These are phyloP conservation scores for Leccinum barrowsii DNA, from an alignment of 768 basidiomycete species.

Conservation along the genomic window DNA sequence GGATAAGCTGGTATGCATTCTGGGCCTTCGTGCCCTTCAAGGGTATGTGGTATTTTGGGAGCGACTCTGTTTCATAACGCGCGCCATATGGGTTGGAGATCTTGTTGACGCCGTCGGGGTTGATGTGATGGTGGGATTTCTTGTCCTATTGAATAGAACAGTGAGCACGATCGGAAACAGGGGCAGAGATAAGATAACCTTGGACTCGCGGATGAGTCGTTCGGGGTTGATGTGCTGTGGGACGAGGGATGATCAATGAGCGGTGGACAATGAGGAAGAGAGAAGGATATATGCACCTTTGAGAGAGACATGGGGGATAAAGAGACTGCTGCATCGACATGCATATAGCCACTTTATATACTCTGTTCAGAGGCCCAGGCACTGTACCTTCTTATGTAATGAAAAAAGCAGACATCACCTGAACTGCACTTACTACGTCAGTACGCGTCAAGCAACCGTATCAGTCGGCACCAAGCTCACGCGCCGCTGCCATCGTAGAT, in stretches of 20 bases:
- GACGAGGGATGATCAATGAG: neutral
- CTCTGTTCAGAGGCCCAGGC: neutral
- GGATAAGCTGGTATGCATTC: slow-evolving; percentile 50
- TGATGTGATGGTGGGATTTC: slow-evolving; percentile 35
- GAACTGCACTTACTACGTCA: neutral
- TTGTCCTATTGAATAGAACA: slow-evolving; percentile 41
- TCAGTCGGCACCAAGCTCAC: neutral
- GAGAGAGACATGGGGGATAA: slow-evolving; percentile 50
- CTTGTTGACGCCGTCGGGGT: slow-evolving; percentile 30
- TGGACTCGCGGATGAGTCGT: slow-evolving; percentile 54
- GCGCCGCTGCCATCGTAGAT: neutral
- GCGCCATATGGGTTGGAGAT: slow-evolving; percentile 51
- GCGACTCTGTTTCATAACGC: slow-evolving; percentile 61
- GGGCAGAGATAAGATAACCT: slow-evolving; percentile 33
- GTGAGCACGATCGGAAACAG: neutral
- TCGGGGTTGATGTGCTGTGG: slow-evolving; percentile 66
- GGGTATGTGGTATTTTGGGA: slow-evolving; percentile 69
- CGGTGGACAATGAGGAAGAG: neutral
- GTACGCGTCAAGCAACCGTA: neutral
- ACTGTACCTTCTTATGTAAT: too few relatives aligned
- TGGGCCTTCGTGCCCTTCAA: slow-evolving; percentile 57
- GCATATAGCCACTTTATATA: slow-evolving; percentile 2
- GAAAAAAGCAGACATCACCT: too few relatives aligned
- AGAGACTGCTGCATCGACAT: neutral
- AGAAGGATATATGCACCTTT: slow-evolving; percentile 38